These are phyloP conservation scores for Yamagishiella unicocca DNA, from an alignment of 139 green algal genomes.

Conservation along the genomic window DNA sequence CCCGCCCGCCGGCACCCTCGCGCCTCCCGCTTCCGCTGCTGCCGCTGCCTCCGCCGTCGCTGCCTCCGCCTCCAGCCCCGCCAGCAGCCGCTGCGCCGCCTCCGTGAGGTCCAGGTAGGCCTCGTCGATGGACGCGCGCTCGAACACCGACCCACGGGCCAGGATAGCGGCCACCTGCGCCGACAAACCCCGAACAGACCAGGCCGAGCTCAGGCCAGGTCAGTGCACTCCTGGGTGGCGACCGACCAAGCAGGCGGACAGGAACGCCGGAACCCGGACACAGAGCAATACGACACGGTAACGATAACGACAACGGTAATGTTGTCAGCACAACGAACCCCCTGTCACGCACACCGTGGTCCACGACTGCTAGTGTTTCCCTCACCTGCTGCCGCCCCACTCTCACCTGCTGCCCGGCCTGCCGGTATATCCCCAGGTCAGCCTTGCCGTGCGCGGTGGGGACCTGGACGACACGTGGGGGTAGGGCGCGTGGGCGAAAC, in stretches of 20 bases:
- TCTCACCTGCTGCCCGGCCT: conserved; percentile 66
- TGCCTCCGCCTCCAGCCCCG: neutral
- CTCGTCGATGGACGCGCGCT: conserved; percentile 89
- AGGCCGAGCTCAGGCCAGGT: too few species aligned
- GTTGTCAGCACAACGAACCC: too few species aligned
- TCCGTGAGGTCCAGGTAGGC: conserved; percentile 87
- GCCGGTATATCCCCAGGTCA: conserved; percentile 85
- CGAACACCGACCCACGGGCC: conserved; percentile 56
- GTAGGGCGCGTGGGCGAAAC: neutral
- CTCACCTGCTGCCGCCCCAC: too few species aligned
- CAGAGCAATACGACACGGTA: too few species aligned
- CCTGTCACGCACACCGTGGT: too few species aligned
- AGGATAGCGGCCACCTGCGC: conserved; percentile 73
- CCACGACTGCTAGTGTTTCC: too few species aligned
- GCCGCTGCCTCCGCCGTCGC: neutral
- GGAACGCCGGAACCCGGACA: too few species aligned
- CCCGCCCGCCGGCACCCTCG: neutral
- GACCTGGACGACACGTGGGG: conserved; percentile 74
- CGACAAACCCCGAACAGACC: too few species aligned
- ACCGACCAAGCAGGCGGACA: too few species aligned
- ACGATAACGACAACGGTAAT: too few species aligned
- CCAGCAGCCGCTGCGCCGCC: conserved; percentile 61
- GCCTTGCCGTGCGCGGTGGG: conserved; percentile 87
- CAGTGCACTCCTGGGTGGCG: too few species aligned
- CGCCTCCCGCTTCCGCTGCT: neutral